phyloP scores from a whole-genome alignment of 2,329 filamentous ascomycete genomes.

The Paecilomyces sp. region DNA sequence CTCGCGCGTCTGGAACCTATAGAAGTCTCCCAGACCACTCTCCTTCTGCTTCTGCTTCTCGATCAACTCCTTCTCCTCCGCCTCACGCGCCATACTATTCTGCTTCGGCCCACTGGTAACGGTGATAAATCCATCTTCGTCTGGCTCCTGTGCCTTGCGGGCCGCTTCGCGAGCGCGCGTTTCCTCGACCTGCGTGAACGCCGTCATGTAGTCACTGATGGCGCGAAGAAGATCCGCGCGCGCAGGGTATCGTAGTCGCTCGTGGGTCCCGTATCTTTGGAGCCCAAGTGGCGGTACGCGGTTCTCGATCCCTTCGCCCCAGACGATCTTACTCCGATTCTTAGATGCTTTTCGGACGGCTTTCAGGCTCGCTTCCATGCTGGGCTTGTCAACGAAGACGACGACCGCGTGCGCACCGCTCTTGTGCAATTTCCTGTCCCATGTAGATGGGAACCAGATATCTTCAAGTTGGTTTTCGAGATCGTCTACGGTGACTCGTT shows the following conservation, averaged over 20 bases:
- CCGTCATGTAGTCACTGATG: constrained; percentile 78
- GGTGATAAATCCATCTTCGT: constrained; percentile 93
- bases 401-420: constrained; percentile 77
- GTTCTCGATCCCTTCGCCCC: constrained; percentile 58
- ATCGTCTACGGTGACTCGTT: constrained; percentile 43
- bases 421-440: constrained; percentile 62
- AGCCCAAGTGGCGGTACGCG: constrained; percentile 52
- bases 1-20: constrained; percentile 76
- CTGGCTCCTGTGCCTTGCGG: constrained; percentile 66
- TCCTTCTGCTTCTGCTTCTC: constrained; percentile 57
- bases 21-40: constrained; percentile 65
- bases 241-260: constrained; percentile 64
- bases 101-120: constrained; percentile 71
- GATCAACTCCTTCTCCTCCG: constrained; percentile 57
- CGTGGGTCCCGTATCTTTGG: constrained; percentile 54
- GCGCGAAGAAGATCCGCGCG: constrained; percentile 59
- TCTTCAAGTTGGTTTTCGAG: constrained; percentile 50
- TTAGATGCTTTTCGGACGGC: constrained; percentile 59
- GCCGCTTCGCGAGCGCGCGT: constrained; percentile 56
- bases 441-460: constrained; percentile 60
- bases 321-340: constrained; percentile 54
- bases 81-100: constrained; percentile 64
- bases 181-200: constrained; percentile 64
- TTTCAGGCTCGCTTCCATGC: constrained; percentile 68
- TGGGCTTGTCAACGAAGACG: constrained; percentile 74